These are phyloP conservation scores for Clitopilus hobsonii DNA, from an alignment of 768 basidiomycete genomes.

Conservation along the genomic window DNA sequence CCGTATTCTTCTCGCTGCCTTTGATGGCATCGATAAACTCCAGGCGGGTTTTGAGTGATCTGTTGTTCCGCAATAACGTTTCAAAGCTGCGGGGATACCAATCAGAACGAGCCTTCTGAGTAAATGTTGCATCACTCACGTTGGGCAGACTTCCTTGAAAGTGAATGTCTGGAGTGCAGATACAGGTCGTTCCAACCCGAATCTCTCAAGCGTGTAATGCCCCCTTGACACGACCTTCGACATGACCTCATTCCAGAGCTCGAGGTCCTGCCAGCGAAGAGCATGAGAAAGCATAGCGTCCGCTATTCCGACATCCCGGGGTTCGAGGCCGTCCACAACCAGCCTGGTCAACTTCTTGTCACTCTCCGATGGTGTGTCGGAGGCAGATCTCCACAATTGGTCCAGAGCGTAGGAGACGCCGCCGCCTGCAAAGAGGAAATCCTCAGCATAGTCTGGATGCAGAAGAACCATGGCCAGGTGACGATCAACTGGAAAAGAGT, in stretches of 20 bases:
- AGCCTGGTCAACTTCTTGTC: not conserved
- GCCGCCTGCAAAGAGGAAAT: constrained; percentile 12
- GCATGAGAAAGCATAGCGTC: constrained; percentile 15
- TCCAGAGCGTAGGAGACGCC: constrained; percentile 21
- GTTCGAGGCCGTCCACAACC: constrained; percentile 4
- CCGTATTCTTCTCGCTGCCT: constrained; percentile 8
- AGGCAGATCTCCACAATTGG: not conserved
- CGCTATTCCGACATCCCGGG: constrained; percentile 9
- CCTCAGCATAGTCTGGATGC: constrained; percentile 4
- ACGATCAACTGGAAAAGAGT: constrained; percentile 6
- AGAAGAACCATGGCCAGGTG: constrained; percentile 9
- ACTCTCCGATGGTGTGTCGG: not conserved
- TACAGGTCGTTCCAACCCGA: constrained; percentile 10
- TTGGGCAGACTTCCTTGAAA: constrained; percentile 15
- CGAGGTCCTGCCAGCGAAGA: constrained; percentile 21
- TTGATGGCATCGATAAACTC: constrained; percentile 16
- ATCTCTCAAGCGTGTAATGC: constrained; percentile 7
- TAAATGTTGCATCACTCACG: constrained; percentile 9
- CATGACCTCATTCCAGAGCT: constrained; percentile 21
- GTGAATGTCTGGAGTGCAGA: constrained; percentile 18
- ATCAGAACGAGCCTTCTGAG: not conserved
- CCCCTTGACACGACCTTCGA: constrained; percentile 10
- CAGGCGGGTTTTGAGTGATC: constrained; percentile 11
- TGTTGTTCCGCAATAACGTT: constrained; percentile 11
- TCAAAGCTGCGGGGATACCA: constrained; percentile 12